A percentile compares a stretch with the other conserved stretches of the same genome.
Evolutionary conservation across 192 early-diverging fungal species (phyloP).

Genomic region (Tieghemiomyces parasiticus): DNA sequence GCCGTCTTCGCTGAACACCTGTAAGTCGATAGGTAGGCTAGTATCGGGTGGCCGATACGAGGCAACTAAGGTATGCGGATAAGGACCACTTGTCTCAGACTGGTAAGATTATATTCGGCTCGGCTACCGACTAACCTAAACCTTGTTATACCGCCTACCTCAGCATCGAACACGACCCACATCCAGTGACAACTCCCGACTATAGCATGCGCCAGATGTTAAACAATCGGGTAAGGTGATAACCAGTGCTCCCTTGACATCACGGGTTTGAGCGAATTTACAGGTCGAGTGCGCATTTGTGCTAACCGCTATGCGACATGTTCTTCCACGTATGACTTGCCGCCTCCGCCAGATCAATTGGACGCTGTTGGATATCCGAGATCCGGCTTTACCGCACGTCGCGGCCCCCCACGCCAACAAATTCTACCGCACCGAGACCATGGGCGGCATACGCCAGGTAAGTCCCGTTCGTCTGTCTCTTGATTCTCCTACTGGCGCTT

Average conservation of each 20-base stretch:
- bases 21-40: too few relatives aligned
- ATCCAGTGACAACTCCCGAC: neutral
- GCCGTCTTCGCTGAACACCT: conserved; percentile 1
- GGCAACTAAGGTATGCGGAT: neutral
- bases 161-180: neutral
- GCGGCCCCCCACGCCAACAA: conserved; percentile 1
- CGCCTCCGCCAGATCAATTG: neutral
- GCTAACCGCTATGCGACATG: neutral
- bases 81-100: neutral
- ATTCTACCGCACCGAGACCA: conserved; percentile 3
- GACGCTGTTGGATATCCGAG: conserved; percentile 3
- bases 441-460: neutral
- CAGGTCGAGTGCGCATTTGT: neutral
- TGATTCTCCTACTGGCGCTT: neutral
- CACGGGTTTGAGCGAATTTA: neutral
- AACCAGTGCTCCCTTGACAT: neutral
- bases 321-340: neutral
- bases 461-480: neutral
- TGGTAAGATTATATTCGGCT: neutral
- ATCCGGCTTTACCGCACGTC: neutral
- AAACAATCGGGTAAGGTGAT: neutral
- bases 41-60: neutral
- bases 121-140: neutral
- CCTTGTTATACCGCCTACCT: neutral
- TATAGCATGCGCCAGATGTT: neutral